A percentile compares a stretch with the other conserved stretches of the same genome.
phyloP scores from a whole-genome alignment of 805 yeast genomes.

The Pichia scutulata region DNA sequence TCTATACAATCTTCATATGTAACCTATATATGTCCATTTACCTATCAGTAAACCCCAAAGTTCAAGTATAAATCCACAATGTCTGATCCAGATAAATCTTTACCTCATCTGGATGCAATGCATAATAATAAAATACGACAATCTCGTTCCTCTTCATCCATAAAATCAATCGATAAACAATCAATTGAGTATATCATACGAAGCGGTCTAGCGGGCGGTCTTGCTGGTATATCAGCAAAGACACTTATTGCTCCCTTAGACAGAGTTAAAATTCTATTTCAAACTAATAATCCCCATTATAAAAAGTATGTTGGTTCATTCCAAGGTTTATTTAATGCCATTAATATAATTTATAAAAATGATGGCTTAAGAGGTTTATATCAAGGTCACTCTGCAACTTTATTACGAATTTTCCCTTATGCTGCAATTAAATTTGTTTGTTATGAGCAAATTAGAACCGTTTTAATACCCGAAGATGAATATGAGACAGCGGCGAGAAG shows the following conservation, averaged over 20 bases:
- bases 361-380: constrained; percentile 80
- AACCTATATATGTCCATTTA: not conserved
- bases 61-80: not conserved
- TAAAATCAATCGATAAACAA: constrained; percentile 47
- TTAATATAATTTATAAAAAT: constrained; percentile 48
- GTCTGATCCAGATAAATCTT: not conserved
- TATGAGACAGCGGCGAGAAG: constrained; percentile 79
- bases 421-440: constrained; percentile 96
- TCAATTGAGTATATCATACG: constrained; percentile 71
- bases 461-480: constrained; percentile 65
- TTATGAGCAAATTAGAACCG: constrained; percentile 81
- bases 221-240: constrained; percentile 95
- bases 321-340: constrained; percentile 69
- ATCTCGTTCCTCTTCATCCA: not conserved
- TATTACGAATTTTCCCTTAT: constrained; percentile 87
- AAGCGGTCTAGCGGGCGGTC: constrained; percentile 90
- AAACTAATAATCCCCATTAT: constrained; percentile 89
- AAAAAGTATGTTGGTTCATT: constrained; percentile 72
- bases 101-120: not conserved
- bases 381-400: constrained; percentile 94
- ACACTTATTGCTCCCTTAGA: constrained; percentile 93
- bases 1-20: not conserved
- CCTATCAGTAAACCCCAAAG: too few relatives aligned
- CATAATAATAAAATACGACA: not conserved
- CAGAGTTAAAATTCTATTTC: constrained; percentile 89